Evolutionary conservation across 768 basidiomycete genomes (phyloP).

Genomic region (Suillus cothurnatus): DNA sequence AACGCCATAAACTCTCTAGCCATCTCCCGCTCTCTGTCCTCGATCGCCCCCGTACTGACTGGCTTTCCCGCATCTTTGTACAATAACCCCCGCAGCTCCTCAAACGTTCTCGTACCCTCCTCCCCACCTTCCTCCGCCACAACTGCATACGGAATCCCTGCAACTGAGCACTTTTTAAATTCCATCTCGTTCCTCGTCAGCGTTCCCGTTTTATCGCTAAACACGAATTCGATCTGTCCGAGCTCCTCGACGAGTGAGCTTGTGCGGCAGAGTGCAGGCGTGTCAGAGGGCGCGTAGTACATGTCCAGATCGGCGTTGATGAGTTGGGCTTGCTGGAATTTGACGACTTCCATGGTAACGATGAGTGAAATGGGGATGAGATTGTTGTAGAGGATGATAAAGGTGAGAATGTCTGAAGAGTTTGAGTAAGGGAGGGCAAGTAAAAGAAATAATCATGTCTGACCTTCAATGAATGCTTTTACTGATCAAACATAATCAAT

Average conservation of each 20-base stretch:
- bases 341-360: constrained; percentile 99
- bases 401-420: constrained; percentile 86
- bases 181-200: constrained; percentile 99
- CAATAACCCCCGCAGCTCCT: constrained; percentile 62
- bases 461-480: constrained; percentile 84
- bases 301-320: constrained; percentile 99
- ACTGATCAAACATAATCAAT: constrained; percentile 42
- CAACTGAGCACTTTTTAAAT: constrained; percentile 88
- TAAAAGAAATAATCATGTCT: constrained; percentile 8
- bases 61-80: constrained; percentile 36
- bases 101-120: constrained; percentile 78
- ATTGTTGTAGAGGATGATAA: constrained; percentile 99
- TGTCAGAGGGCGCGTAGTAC: constrained; percentile 95
- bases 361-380: constrained; percentile 98
- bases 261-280: constrained; percentile 96
- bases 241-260: constrained; percentile 98
- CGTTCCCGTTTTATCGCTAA: constrained; percentile 94
- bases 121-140: constrained; percentile 83
- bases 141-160: constrained; percentile 87
- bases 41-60: constrained; percentile 27
- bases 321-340: constrained; percentile 94
- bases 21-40: constrained; percentile 47
- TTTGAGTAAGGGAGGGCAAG: constrained; percentile 10
- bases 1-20: constrained; percentile 77
- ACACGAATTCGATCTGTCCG: constrained; percentile 96